A percentile compares a stretch with the other conserved stretches of the same genome.
Evolutionary conservation across 2,329 filamentous ascomycete species (phyloP).

Genomic region (Xenosphaeropsis pyriputrescens): DNA sequence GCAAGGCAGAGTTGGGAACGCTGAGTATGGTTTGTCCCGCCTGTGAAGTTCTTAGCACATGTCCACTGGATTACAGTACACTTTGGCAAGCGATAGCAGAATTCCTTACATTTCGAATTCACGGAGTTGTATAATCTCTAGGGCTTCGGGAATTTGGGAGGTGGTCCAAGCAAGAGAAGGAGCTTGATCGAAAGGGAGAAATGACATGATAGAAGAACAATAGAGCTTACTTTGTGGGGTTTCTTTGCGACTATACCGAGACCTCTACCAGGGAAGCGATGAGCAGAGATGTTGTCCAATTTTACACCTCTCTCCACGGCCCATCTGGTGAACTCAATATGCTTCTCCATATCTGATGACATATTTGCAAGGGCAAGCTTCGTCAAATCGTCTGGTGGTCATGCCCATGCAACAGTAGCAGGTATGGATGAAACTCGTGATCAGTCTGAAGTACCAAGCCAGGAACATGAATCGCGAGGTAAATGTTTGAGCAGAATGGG

Average conservation of each 20-base stretch:
- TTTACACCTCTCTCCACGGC: slow-evolving; percentile 47
- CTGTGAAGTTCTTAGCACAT: slow-evolving; percentile 18
- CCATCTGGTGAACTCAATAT: slow-evolving; percentile 51
- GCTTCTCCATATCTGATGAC: slow-evolving; percentile 13
- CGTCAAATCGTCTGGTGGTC: too few relatives aligned
- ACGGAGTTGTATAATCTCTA: too few relatives aligned
- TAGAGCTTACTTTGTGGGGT: slow-evolving; percentile 40
- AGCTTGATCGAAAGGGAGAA: too few relatives aligned
- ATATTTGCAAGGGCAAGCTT: too few relatives aligned
- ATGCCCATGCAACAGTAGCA: too few relatives aligned
- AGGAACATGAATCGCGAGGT: too few relatives aligned
- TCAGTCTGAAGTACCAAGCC: too few relatives aligned
- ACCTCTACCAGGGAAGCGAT: slow-evolving; percentile 55
- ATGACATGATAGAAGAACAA: not conserved
- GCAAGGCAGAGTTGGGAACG: slow-evolving; percentile 47
- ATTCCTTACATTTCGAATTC: not conserved
- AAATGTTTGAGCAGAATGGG: too few relatives aligned
- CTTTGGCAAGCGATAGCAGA: slow-evolving; percentile 3
- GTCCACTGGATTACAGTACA: slow-evolving; percentile 1
- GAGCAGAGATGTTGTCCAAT: slow-evolving; percentile 52
- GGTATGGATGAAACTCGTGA: too few relatives aligned
- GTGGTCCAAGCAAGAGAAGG: too few relatives aligned
- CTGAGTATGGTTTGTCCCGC: slow-evolving; percentile 45
- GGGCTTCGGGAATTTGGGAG: too few relatives aligned
- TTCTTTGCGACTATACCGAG: slow-evolving; percentile 63